Conservation (phyloP, 805 yeast genomes). For the Yarrowia sp. region DNA sequence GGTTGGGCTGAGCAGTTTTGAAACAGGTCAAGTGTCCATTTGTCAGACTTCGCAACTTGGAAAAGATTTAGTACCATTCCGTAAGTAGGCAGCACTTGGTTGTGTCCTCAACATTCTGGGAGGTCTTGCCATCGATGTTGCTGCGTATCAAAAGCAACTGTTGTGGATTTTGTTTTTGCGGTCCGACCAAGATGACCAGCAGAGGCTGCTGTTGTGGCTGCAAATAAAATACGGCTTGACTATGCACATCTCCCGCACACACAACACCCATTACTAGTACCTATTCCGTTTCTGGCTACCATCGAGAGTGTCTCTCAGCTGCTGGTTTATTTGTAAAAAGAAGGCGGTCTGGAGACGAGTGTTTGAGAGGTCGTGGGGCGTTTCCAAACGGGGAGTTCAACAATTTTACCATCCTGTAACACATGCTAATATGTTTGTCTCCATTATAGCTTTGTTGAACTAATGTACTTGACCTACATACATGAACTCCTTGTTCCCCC, state of each 20-base stretch:
- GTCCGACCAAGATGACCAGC: neutral
- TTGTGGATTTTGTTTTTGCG: neutral
- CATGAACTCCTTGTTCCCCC: neutral
- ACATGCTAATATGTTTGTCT: no score
- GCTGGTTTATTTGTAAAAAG: no score
- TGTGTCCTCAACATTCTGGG: neutral
- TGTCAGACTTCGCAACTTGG: no score
- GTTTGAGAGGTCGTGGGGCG: no score
- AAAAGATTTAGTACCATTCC: no score
- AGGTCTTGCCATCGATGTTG: neutral
- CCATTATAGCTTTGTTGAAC: no score
- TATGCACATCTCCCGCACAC: neutral
- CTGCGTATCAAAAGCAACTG: neutral
- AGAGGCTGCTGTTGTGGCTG: neutral
- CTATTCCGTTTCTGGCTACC: neutral
- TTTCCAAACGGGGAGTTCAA: no score
- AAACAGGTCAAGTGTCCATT: neutral
- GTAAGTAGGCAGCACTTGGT: neutral
- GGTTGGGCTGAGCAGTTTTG: neutral
- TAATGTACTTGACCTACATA: no score
- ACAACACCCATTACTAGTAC: no score
- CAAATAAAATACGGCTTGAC: neutral
- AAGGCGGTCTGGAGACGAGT: no score
- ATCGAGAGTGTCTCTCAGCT: no score
- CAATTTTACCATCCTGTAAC: no score